Percentiles rank a stretch among this genome's conserved stretches.
Conservation (phyloP, 2,329 filamentous ascomycete species). For the Leptographium lundbergii region DNA sequence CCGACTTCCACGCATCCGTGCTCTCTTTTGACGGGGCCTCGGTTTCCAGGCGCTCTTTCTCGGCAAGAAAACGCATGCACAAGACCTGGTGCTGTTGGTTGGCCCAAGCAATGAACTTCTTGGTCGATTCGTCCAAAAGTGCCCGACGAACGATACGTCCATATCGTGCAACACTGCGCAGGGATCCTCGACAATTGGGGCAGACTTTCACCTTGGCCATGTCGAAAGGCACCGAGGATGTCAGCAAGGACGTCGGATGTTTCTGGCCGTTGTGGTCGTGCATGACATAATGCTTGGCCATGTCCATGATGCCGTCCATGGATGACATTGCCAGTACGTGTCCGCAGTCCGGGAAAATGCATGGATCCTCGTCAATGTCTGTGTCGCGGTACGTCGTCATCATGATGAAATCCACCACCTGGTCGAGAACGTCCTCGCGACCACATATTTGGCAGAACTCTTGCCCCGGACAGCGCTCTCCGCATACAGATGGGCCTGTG, state of each 20-base stretch:
- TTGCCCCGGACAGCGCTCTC: conserved; percentile 43
- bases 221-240: not conserved
- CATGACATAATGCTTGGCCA: conserved; percentile 35
- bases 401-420: conserved; percentile 42
- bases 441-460: conserved; percentile 46
- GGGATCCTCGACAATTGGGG: conserved; percentile 36
- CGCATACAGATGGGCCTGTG: conserved; percentile 44
- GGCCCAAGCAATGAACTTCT: conserved; percentile 40
- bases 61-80: conserved; percentile 13
- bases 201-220: conserved; percentile 23
- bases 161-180: conserved; percentile 41
- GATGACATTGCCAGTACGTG: conserved; percentile 48
- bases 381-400: conserved; percentile 42
- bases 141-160: conserved; percentile 48
- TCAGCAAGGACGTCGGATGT: no score
- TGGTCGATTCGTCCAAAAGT: conserved; percentile 49
- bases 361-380: conserved; percentile 45
- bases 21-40: not conserved
- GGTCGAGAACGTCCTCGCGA: conserved; percentile 19
- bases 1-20: not conserved
- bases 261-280: conserved; percentile 15
- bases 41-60: conserved; percentile 14
- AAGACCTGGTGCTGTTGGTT: conserved; percentile 26
- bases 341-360: conserved; percentile 49
- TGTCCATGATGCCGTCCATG: conserved; percentile 48